Conservation (phyloP, 2,329 filamentous ascomycete species). For the Fusarium compactum region DNA sequence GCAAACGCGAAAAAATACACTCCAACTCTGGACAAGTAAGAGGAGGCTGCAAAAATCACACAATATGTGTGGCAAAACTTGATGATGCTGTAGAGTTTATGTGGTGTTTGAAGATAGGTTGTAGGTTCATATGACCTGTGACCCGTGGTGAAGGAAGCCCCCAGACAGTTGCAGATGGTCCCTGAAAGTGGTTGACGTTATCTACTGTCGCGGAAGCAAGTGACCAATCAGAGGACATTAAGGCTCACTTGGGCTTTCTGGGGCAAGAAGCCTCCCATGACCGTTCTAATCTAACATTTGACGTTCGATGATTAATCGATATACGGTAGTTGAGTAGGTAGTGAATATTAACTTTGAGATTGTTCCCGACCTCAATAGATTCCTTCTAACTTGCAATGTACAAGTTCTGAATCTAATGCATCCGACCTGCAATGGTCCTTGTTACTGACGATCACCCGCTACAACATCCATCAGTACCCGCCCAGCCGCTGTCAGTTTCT, state of each 20-base stretch:
- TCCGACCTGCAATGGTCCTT: not conserved
- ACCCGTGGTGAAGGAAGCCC: constrained; percentile 14
- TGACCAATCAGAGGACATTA: constrained; percentile 19
- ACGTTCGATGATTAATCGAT: not conserved
- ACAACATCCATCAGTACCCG: not conserved
- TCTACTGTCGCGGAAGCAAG: constrained; percentile 3
- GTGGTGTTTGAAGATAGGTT: constrained; percentile 11
- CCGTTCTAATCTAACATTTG: not conserved
- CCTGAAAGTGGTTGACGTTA: constrained; percentile 36
- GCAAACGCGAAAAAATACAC: constrained; percentile 13
- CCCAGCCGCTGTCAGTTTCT: not conserved
- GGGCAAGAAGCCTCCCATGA: not conserved
- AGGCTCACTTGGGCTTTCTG: not conserved
- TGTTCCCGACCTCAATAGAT: not conserved
- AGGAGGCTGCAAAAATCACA: constrained; percentile 2
- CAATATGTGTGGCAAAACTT: constrained; percentile 17
- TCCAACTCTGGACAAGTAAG: not conserved
- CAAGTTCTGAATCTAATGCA: not conserved
- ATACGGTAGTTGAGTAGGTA: not conserved
- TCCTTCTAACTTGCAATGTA: not conserved
- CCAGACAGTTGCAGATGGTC: constrained; percentile 27
- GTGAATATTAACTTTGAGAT: not conserved
- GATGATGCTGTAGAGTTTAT: constrained; percentile 16
- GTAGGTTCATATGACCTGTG: constrained; percentile 27
- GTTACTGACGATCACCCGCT: constrained; percentile 4